A percentile compares a stretch with the other conserved stretches of the same genome.
Evolutionary conservation across 371 early-diverging fungal genomes (phyloP).

Genomic region (Mucor sp.): DNA sequence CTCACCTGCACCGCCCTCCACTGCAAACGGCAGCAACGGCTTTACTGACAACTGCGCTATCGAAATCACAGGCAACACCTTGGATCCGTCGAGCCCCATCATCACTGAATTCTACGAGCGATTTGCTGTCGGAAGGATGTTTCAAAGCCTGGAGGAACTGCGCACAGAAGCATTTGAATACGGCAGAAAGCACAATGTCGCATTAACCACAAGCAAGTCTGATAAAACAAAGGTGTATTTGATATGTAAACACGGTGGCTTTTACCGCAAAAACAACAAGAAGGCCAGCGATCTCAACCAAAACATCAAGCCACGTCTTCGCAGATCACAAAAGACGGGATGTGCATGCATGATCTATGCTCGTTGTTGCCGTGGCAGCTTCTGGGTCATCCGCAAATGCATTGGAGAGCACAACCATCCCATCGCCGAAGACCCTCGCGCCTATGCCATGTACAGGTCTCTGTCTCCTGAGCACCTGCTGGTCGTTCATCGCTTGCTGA

Average conservation of each 20-base stretch:
- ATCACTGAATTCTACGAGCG: slow-evolving; percentile 18
- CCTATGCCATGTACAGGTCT: slow-evolving; percentile 24
- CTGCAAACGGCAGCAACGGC: not conserved
- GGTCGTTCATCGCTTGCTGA: slow-evolving; percentile 11
- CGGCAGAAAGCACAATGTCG: slow-evolving; percentile 23
- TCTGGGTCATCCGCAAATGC: slow-evolving; percentile 25
- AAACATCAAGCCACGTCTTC: slow-evolving; percentile 3
- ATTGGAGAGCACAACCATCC: slow-evolving; percentile 27
- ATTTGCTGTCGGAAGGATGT: slow-evolving; percentile 13
- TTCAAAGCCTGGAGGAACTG: slow-evolving; percentile 12
- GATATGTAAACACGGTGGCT: slow-evolving; percentile 29
- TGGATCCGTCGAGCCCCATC: slow-evolving; percentile 8
- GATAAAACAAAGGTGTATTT: slow-evolving; percentile 28
- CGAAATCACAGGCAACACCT: not conserved
- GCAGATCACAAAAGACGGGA: slow-evolving; percentile 25
- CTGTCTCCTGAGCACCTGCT: slow-evolving; percentile 17
- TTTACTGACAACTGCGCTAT: not conserved
- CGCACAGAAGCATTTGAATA: slow-evolving; percentile 21
- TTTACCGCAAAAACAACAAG: slow-evolving; percentile 21
- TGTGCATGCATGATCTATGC: slow-evolving; percentile 29
- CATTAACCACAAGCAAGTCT: slow-evolving; percentile 24
- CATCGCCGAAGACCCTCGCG: slow-evolving; percentile 13
- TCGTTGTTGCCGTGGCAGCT: slow-evolving; percentile 8
- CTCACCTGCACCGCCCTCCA: too few relatives aligned
- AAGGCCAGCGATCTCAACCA: not conserved